phyloP scores from a whole-genome alignment of 73 alveolate genomes.

The Stentor coeruleus region DNA sequence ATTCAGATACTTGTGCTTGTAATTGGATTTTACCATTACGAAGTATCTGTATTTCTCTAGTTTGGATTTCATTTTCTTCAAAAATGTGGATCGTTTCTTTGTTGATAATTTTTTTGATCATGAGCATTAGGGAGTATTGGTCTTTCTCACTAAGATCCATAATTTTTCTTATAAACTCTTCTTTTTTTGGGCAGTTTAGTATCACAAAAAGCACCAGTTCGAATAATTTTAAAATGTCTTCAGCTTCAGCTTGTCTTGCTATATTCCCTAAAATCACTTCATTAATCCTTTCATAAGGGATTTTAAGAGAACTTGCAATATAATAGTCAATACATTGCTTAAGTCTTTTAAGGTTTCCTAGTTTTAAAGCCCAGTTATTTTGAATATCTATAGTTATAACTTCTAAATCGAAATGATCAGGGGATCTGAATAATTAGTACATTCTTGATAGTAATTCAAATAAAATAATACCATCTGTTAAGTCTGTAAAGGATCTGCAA shows the following conservation, averaged over 20 bases:
- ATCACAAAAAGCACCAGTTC: not conserved
- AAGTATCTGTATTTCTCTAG: not conserved
- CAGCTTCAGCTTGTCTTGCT: not conserved
- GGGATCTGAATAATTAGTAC: not conserved
- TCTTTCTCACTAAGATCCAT: not conserved
- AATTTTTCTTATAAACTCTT: not conserved
- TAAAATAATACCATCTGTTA: not conserved
- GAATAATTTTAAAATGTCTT: not conserved
- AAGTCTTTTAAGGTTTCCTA: not conserved
- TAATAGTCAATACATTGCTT: not conserved
- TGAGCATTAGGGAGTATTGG: not conserved
- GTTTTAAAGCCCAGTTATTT: not conserved
- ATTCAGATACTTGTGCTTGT: not conserved
- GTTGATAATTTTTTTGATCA: not conserved
- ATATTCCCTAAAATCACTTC: not conserved
- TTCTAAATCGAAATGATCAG: not conserved
- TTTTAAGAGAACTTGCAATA: not conserved
- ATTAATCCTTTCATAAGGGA: slow-evolving; percentile 1
- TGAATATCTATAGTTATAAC: not conserved
- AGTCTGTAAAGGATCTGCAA: not conserved
- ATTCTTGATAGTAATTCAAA: not conserved
- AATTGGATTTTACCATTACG: not conserved
- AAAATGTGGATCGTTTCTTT: not conserved
- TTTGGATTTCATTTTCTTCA: not conserved
- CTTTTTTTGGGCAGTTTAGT: not conserved